A percentile compares a stretch with the other conserved stretches of the same genome.
Conservation (phyloP, 2,329 filamentous ascomycete genomes). For the Rutstroemia sp. region DNA sequence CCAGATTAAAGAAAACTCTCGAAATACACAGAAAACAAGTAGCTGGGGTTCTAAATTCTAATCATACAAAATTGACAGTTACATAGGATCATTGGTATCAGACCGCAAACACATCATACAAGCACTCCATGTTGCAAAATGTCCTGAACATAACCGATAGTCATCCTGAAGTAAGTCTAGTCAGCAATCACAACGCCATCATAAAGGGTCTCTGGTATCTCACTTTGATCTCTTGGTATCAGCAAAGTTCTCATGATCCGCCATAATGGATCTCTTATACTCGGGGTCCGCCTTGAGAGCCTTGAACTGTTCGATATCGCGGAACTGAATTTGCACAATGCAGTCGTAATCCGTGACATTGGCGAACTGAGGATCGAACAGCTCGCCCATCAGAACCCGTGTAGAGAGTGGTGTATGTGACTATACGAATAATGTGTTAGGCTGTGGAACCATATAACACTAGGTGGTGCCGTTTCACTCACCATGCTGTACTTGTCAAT, state of each 20-base stretch:
- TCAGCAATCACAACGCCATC: neutral
- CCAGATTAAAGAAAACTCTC: too few species aligned
- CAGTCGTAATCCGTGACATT: constrained; percentile 44
- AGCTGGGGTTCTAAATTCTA: too few species aligned
- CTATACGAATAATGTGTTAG: constrained; percentile 20
- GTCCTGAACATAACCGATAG: neutral
- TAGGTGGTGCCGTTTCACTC: neutral
- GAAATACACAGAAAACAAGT: too few species aligned
- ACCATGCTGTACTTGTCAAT: constrained; percentile 40
- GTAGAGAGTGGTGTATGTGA: constrained; percentile 35
- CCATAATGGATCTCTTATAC: constrained; percentile 38
- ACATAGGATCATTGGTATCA: too few species aligned
- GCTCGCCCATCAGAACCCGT: constrained; percentile 33
- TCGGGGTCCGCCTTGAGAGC: constrained; percentile 41
- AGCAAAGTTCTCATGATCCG: constrained; percentile 43
- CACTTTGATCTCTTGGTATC: constrained; percentile 34
- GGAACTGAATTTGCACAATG: constrained; percentile 42
- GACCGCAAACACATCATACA: neutral
- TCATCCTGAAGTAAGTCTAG: neutral
- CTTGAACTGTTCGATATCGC: constrained; percentile 38
- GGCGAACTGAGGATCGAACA: constrained; percentile 40
- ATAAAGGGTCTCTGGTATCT: neutral
- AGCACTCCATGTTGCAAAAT: neutral
- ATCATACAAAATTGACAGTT: too few species aligned
- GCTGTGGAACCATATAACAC: neutral